Conservation (phyloP, 2,329 filamentous ascomycete species). For the Sporothrix pseudoabietina region DNA sequence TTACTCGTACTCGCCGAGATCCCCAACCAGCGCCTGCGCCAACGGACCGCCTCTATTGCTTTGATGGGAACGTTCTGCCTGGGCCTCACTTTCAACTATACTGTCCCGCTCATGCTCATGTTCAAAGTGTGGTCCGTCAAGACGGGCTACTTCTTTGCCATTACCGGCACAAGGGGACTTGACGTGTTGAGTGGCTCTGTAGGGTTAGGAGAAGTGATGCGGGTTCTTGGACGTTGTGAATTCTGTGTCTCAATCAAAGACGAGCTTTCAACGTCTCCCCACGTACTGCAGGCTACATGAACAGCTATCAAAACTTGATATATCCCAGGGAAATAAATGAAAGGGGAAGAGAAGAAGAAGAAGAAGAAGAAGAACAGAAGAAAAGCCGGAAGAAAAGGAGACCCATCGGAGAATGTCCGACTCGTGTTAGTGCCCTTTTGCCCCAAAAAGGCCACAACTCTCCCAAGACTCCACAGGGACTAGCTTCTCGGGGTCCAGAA, state of each 20-base stretch:
- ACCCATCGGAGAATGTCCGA: background rate
- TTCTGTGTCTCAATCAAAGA: background rate
- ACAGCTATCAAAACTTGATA: too few species aligned
- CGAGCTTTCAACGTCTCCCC: too few species aligned
- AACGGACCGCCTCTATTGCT: slow-evolving; percentile 18
- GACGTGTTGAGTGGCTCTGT: background rate
- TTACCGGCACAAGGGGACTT: background rate
- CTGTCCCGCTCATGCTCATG: slow-evolving; percentile 23
- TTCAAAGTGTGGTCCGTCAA: slow-evolving; percentile 22
- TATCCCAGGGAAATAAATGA: background rate
- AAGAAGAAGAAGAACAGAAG: background rate
- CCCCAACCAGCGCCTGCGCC: slow-evolving; percentile 21
- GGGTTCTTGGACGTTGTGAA: background rate
- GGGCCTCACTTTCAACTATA: slow-evolving; percentile 23
- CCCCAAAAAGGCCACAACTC: too few species aligned
- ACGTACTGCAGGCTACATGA: too few species aligned
- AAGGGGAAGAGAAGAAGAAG: background rate
- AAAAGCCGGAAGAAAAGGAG: background rate
- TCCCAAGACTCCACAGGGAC: background rate
- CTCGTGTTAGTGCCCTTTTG: background rate
- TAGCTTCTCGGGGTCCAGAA: background rate
- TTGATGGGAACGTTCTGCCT: slow-evolving; percentile 23
- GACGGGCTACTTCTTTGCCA: slow-evolving; percentile 22
- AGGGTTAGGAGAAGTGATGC: background rate
- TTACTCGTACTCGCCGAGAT: slow-evolving; percentile 27